These are phyloP conservation scores for Acaromyces ingoldii DNA, from an alignment of 1,284 basidiomycete species.

Conservation along the genomic window DNA sequence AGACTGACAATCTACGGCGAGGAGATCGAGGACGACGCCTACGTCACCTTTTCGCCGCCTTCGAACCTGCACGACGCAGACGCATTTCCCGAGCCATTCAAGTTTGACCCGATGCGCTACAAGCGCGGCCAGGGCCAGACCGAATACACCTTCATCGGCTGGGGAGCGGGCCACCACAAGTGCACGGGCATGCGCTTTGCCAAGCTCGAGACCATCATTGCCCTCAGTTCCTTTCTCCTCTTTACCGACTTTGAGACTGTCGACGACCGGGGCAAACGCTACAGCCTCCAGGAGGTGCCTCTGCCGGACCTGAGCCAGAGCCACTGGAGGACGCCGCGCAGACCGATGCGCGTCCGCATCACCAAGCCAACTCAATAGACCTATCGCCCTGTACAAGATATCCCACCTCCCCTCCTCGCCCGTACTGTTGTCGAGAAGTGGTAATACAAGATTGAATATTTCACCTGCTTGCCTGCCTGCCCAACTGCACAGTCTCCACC, in stretches of 20 bases:
- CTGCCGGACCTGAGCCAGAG: constrained; percentile 17
- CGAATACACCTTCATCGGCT: constrained; percentile 13
- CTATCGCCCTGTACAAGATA: not conserved
- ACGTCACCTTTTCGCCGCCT: constrained; percentile 13
- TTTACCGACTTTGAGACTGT: constrained; percentile 9
- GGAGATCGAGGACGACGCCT: constrained; percentile 13
- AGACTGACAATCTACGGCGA: constrained; percentile 10
- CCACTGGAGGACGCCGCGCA: constrained; percentile 14
- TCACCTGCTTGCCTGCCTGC: no score
- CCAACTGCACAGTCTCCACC: no score
- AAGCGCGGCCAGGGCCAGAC: constrained; percentile 11
- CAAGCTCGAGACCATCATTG: constrained; percentile 16
- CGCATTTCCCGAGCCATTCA: constrained; percentile 8
- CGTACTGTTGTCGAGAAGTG: no score
- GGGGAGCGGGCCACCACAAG: constrained; percentile 14
- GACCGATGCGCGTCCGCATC: constrained; percentile 11
- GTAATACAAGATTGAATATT: no score
- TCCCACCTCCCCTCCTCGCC: no score
- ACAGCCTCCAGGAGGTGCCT: constrained; percentile 8
- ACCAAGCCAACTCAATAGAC: not conserved
- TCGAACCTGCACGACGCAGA: constrained; percentile 15
- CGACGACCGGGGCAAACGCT: constrained; percentile 10
- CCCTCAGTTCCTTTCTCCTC: constrained; percentile 9
- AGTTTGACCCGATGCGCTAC: constrained; percentile 13
- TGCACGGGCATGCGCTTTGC: constrained; percentile 21